Conservation (phyloP, 306 rosid genomes). For the Inga oerstediana region DNA sequence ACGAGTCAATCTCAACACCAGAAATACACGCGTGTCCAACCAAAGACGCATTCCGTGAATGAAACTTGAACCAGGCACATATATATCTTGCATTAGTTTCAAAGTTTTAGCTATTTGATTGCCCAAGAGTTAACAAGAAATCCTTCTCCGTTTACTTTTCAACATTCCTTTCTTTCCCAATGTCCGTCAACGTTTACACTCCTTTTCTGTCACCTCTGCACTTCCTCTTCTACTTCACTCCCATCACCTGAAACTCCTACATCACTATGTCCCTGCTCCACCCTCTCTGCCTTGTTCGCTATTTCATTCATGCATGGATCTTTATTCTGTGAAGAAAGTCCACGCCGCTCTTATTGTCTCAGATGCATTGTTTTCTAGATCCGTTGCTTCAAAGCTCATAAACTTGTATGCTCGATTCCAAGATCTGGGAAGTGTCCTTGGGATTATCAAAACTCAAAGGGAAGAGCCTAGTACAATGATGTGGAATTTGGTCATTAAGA, state of each 20-base stretch:
- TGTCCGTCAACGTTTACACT: slow-evolving; percentile 31
- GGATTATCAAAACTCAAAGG: slow-evolving; percentile 29
- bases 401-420: slow-evolving; percentile 39
- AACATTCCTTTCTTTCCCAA: slow-evolving; percentile 37
- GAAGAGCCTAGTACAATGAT: slow-evolving; percentile 31
- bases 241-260: slow-evolving; percentile 48
- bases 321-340: slow-evolving; percentile 31
- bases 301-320: slow-evolving; percentile 37
- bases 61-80: not conserved
- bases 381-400: slow-evolving; percentile 30
- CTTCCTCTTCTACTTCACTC: slow-evolving; percentile 43
- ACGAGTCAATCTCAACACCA: not conserved
- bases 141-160: not conserved
- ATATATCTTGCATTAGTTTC: not conserved
- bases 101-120: not conserved
- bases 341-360: slow-evolving; percentile 48
- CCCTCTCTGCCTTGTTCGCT: not conserved
- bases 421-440: slow-evolving; percentile 39
- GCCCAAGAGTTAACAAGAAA: not conserved
- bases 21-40: not conserved
- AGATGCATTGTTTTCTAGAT: slow-evolving; percentile 15
- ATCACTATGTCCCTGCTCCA: slow-evolving; percentile 18
- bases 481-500: slow-evolving; percentile 53
- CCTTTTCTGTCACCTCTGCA: slow-evolving; percentile 8
- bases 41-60: not conserved